Evolutionary conservation across 2,329 filamentous ascomycete species (phyloP).

Genomic region (Cytospora leucostoma): DNA sequence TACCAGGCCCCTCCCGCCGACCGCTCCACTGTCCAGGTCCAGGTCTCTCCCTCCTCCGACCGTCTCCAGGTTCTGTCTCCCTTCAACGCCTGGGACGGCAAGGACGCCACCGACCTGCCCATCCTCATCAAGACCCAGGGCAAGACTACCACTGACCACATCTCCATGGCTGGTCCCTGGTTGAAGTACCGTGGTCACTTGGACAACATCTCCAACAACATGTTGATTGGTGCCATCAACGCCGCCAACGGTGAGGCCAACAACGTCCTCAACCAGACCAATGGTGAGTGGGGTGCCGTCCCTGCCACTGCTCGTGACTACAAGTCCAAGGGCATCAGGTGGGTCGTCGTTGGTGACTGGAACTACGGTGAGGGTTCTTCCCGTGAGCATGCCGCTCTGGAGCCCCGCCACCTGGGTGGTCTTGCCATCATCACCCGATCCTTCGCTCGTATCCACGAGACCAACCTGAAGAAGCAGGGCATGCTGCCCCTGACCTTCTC

Average conservation of each 20-base stretch:
- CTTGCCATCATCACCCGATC: slow-evolving; percentile 93
- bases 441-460: slow-evolving; percentile 99
- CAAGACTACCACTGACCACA: slow-evolving; percentile 97
- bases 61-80: slow-evolving; percentile 90
- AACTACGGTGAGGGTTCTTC: slow-evolving; percentile 99
- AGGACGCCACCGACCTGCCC: slow-evolving; percentile 80
- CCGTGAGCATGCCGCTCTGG: slow-evolving; percentile 96
- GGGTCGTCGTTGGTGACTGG: slow-evolving; percentile 99
- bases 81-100: slow-evolving; percentile 87
- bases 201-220: slow-evolving; percentile 99
- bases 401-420: slow-evolving; percentile 95
- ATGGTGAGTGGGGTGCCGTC: slow-evolving; percentile 80
- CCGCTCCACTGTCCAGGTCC: slow-evolving; percentile 71
- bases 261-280: slow-evolving; percentile 92
- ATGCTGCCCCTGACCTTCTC: slow-evolving; percentile 98
- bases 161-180: slow-evolving; percentile 96
- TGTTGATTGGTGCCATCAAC: slow-evolving; percentile 97
- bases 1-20: slow-evolving; percentile 93
- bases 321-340: slow-evolving; percentile 92
- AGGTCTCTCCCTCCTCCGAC: slow-evolving; percentile 85
- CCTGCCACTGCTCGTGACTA: slow-evolving; percentile 95
- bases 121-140: slow-evolving; percentile 96
- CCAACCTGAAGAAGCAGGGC: slow-evolving; percentile 99
- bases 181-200: slow-evolving; percentile 98
- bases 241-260: slow-evolving; percentile 95